Percentiles rank a stretch among this genome's conserved stretches.
Evolutionary conservation across 129 eudicot genomes (phyloP).

Genomic region (Dittrichia graveolens): DNA sequence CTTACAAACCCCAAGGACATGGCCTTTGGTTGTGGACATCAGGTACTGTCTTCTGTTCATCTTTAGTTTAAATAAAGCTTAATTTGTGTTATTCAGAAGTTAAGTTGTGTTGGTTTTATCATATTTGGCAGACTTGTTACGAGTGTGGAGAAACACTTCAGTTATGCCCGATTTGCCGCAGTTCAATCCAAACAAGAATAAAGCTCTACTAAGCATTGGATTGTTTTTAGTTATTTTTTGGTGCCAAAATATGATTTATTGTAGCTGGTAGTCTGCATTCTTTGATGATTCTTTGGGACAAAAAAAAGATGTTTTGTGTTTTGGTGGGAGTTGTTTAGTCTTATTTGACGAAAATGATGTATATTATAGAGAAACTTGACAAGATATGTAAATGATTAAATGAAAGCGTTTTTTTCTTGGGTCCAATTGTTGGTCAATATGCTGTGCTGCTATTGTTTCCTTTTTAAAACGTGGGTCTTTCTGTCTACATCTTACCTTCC

Average conservation of each 20-base stretch:
- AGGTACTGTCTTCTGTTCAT: slow-evolving; percentile 49
- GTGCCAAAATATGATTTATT: slow-evolving; percentile 12
- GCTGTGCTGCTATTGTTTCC: too few relatives aligned
- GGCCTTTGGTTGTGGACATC: slow-evolving; percentile 99
- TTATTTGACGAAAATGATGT: slow-evolving; percentile 9
- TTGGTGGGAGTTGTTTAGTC: background rate
- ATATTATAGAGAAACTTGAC: too few relatives aligned
- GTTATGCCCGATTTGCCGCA: slow-evolving; percentile 84
- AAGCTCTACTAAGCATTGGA: slow-evolving; percentile 63
- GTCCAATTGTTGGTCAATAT: too few relatives aligned
- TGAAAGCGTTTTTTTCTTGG: too few relatives aligned
- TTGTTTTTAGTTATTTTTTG: background rate
- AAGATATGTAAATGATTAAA: background rate
- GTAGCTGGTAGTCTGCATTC: slow-evolving; percentile 18
- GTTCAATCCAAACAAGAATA: slow-evolving; percentile 71
- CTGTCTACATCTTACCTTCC: too few relatives aligned
- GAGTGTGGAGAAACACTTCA: slow-evolving; percentile 78
- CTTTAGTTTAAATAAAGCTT: background rate
- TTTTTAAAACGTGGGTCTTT: too few relatives aligned
- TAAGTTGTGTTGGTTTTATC: slow-evolving; percentile 1
- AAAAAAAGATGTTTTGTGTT: background rate
- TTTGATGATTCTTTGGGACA: too few relatives aligned
- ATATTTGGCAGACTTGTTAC: slow-evolving; percentile 70
- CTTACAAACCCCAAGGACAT: slow-evolving; percentile 70
- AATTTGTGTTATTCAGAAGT: background rate